A percentile compares a stretch with the other conserved stretches of the same genome.
Evolutionary conservation across 257 asterid species (phyloP).

Genomic region (Solanum boliviense): DNA sequence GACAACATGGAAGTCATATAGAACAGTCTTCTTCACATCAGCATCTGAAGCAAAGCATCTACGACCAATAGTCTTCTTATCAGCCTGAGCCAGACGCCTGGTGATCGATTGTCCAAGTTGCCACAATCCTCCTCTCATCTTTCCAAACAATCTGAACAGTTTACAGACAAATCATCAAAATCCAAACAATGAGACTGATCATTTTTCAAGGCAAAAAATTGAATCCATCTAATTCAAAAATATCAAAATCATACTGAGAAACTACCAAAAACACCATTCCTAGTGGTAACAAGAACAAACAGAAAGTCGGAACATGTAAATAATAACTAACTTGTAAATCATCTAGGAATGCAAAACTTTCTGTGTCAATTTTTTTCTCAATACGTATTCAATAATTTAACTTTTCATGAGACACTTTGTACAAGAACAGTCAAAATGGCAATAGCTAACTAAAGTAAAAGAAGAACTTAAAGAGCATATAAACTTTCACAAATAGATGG

Average conservation of each 20-base stretch:
- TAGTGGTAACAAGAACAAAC: not conserved
- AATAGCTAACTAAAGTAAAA: not conserved
- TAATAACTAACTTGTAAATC: not conserved
- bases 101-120: slow-evolving; percentile 92
- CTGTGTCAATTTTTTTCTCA: not conserved
- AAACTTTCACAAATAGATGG: not conserved
- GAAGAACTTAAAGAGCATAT: not conserved
- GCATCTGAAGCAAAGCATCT: slow-evolving; percentile 89
- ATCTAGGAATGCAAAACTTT: not conserved
- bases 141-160: slow-evolving; percentile 1
- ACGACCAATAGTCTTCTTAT: slow-evolving; percentile 57
- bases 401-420: not conserved
- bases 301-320: not conserved
- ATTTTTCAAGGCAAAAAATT: not conserved
- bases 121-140: slow-evolving; percentile 98
- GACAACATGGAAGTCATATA: slow-evolving; percentile 85
- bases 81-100: slow-evolving; percentile 64
- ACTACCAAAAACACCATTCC: not conserved
- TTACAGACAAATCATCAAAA: not conserved
- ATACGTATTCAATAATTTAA: not conserved
- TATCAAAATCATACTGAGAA: not conserved
- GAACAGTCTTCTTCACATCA: slow-evolving; percentile 88
- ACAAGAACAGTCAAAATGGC: not conserved
- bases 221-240: not conserved
- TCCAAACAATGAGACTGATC: not conserved